Base-by-base conservation (phyloP, 106 monocot genomes). In the Apostasia shenzhenica region DNA sequence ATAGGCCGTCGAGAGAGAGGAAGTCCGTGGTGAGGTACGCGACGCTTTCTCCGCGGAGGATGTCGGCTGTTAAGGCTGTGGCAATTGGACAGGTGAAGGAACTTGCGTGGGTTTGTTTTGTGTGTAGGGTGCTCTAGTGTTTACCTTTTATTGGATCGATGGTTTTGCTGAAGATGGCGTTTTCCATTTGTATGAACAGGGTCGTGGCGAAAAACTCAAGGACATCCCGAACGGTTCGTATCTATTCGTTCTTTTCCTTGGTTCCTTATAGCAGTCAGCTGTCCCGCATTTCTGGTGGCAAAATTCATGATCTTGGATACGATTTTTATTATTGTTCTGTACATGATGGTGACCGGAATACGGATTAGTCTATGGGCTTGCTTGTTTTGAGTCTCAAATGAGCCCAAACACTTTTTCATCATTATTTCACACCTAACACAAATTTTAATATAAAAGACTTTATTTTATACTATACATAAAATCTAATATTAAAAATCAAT, bases 151-250 rank as follows among this genome's bases (percentile, higher is more conserved):
- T 46, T 48, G 10, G 5, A 13, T 47, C 1, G 47, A 7, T n/a
- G 67, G 41, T 44, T 55, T 70, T 69, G 1, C 38, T 69, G 9
- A 63, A 49, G 2, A 2, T 2, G 8, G 42, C 53, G 10, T 52
- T 56, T 61, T 63, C 54, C 54, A 59, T 66, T 68, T 51, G 8
- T 59, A 37, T 59, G 26, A 78, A 5, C 62, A 93, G 94, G 94
- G 94, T 80, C 54, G 85, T 7, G 94, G 94, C 58, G 83, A 81
- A 3, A 91, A 80, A 76, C 81, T 95, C 58, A 91, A 81, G 65
- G 94, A 95, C 72, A 95, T 95, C 26, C 94, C 94, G 2, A 95
- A 95, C 80, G 88, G 94, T 95, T 84, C 43, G 56, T 41, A 49
- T 73, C 55, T 59, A 26, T 43, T 10, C 48, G 6, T 43, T 6